Evolutionary conservation across 2,329 filamentous ascomycete genomes (phyloP), one percentile per base, ranked within the genome.

Genomic region (Nigrograna mackinnonii): DNA sequence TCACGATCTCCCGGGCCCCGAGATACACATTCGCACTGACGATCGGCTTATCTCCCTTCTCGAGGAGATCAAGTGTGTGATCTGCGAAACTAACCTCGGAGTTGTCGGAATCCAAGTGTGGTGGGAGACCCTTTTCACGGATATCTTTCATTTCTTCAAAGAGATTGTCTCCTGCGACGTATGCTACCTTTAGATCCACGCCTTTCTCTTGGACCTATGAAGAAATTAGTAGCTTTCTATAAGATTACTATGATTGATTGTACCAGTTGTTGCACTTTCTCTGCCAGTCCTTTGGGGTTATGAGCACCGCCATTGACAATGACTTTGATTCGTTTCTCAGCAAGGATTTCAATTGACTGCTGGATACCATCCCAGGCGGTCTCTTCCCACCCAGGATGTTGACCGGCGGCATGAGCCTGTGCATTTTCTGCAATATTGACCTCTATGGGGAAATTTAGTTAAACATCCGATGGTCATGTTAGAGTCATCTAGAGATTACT

Each of bases 291-390:
- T 43, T 69, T 69, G 0, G 80, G 80, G 43, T 83, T 78, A 13
- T 78, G 68, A 2, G 74, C 77, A 1, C 81, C 80, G 2, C 80
- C 80, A 50, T 83, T 82, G 41, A 81, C 67, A 24, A 80, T 68
- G 11, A 83, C 67, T 46, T 78, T 79, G 62, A 82, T 82, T 0
- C 68, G 55, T 45, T 78, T 74, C 36, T 74, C 62, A 2, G 70
- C 60, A 47, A 78, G 66, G 5, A 77, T 55, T 4, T 74, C 62
- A 3, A 82, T 68, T 1, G 68, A 71, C 52, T 74, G 57, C 47
- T 71, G 58, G 18, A 78, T 60, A 1, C 73, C 75, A 41, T 77
- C 71, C 76, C 75, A 76, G 35, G 76, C 70, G 21, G 72, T 77
- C 24, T 69, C 66, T 42, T 75, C 71, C 50, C 67, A 77, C 0